Evolutionary conservation across 345 rosid genomes (phyloP).

Genomic region (Geranium brycei): DNA sequence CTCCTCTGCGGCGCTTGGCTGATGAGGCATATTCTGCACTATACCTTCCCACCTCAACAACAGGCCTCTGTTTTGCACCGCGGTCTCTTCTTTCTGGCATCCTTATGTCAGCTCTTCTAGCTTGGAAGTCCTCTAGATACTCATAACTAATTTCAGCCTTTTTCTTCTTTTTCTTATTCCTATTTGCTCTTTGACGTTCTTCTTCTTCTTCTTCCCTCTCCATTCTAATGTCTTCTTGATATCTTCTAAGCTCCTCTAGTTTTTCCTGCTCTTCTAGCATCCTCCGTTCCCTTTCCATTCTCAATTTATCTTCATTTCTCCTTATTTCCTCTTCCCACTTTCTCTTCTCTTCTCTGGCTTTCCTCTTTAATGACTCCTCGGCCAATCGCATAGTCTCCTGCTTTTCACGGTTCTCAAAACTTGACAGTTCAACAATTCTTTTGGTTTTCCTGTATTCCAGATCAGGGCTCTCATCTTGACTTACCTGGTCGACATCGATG

Average conservation of each 20-base stretch:
- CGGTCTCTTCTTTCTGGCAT: slow-evolving; percentile 60
- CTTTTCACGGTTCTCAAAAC: slow-evolving; percentile 38
- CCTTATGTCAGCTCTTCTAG: slow-evolving; percentile 50
- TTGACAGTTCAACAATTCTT: slow-evolving; percentile 66
- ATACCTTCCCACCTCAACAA: slow-evolving; percentile 32
- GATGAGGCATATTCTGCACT: slow-evolving; percentile 46
- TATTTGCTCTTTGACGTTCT: slow-evolving; percentile 61
- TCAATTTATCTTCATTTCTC: slow-evolving; percentile 37
- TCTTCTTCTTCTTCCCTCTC: slow-evolving; percentile 64
- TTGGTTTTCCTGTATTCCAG: slow-evolving; percentile 61
- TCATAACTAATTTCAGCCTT: slow-evolving; percentile 46
- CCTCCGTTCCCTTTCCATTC: slow-evolving; percentile 42
- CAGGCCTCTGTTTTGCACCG: slow-evolving; percentile 43
- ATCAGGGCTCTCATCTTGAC: too few relatives aligned
- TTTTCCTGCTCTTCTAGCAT: slow-evolving; percentile 49
- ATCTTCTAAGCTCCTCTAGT: slow-evolving; percentile 55
- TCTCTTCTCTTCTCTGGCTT: slow-evolving; percentile 49
- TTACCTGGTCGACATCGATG: slow-evolving; percentile 60
- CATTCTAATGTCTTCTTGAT: slow-evolving; percentile 54
- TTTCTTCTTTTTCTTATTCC: slow-evolving; percentile 71
- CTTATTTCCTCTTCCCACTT: slow-evolving; percentile 78
- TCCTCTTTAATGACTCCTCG: slow-evolving; percentile 40
- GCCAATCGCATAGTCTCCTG: slow-evolving; percentile 27
- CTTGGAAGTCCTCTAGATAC: slow-evolving; percentile 37
- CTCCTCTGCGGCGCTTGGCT: slow-evolving; percentile 80